Conservation (phyloP, 2,329 filamentous ascomycete genomes). For the Pseudogymnoascus sp. region DNA sequence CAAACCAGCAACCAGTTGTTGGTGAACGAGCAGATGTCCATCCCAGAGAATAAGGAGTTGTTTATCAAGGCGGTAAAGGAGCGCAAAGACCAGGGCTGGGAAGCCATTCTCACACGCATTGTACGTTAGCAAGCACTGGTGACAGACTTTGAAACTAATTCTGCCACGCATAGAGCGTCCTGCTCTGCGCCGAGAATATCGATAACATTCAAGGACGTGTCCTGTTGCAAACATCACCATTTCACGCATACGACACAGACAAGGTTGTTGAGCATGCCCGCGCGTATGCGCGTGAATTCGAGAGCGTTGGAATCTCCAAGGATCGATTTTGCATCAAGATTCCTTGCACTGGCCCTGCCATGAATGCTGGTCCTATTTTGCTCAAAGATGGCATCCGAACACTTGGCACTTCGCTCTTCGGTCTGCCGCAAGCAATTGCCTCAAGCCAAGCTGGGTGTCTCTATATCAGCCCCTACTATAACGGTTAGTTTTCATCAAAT, state of each 20-base stretch:
- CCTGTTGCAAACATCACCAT: slow-evolving; percentile 41
- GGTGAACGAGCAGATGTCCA: slow-evolving; percentile 40
- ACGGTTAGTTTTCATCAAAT: slow-evolving; percentile 28
- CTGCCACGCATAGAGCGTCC: background rate
- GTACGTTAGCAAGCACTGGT: slow-evolving; percentile 19
- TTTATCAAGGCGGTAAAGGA: slow-evolving; percentile 37
- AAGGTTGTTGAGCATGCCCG: slow-evolving; percentile 40
- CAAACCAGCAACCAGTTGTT: slow-evolving; percentile 45
- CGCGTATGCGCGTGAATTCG: slow-evolving; percentile 41
- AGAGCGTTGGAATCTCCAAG: slow-evolving; percentile 36
- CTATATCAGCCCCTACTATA: slow-evolving; percentile 45
- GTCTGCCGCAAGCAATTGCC: slow-evolving; percentile 42
- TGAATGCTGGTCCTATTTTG: slow-evolving; percentile 39
- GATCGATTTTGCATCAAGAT: slow-evolving; percentile 47
- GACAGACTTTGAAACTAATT: background rate
- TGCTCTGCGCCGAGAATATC: slow-evolving; percentile 31
- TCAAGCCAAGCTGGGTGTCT: slow-evolving; percentile 41
- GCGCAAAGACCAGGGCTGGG: slow-evolving; percentile 39
- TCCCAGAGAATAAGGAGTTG: slow-evolving; percentile 37
- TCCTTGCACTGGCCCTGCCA: slow-evolving; percentile 40
- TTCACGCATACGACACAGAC: slow-evolving; percentile 39
- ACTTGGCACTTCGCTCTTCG: slow-evolving; percentile 41
- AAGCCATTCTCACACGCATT: slow-evolving; percentile 42
- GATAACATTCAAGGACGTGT: slow-evolving; percentile 40
- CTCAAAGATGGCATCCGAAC: slow-evolving; percentile 39